phyloP scores from a whole-genome alignment of 768 basidiomycete species.

The Xerocomellus intermedius region DNA sequence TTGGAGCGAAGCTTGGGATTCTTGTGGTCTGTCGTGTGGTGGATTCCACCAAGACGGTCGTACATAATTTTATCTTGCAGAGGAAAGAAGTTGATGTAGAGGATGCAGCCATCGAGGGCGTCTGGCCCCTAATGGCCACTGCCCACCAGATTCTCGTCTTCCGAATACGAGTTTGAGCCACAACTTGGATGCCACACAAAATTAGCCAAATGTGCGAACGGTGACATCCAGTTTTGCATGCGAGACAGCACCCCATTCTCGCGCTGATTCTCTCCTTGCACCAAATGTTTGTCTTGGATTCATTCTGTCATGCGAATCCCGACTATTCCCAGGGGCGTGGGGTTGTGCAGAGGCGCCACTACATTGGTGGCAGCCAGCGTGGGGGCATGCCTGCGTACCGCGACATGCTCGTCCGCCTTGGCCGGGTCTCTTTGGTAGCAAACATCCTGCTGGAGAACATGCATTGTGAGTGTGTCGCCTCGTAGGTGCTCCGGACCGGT shows the following conservation, averaged over 20 bases:
- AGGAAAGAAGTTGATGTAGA: conserved; percentile 30
- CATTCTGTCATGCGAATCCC: neutral
- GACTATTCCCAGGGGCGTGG: neutral
- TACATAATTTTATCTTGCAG: conserved; percentile 32
- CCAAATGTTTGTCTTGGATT: neutral
- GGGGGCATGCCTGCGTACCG: neutral
- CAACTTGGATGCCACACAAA: neutral
- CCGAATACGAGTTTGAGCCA: conserved; percentile 5
- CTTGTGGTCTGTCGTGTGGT: conserved; percentile 25
- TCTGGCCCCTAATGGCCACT: conserved; percentile 31
- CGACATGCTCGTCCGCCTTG: neutral
- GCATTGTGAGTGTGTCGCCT: conserved; percentile 3
- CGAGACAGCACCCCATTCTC: neutral
- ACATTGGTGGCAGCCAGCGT: neutral
- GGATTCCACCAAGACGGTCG: conserved; percentile 17
- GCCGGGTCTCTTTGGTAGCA: neutral
- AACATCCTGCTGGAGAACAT: conserved; percentile 14
- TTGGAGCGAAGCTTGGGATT: conserved; percentile 28
- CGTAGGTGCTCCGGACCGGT: neutral
- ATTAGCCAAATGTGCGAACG: neutral
- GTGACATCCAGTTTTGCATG: neutral
- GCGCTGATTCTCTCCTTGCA: neutral
- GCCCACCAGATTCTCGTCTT: conserved; percentile 35
- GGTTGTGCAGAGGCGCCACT: too few species aligned
- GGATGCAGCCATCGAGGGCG: conserved; percentile 26